Evolutionary conservation across 768 basidiomycete species (phyloP).

Genomic region (Suillus alpinus): DNA sequence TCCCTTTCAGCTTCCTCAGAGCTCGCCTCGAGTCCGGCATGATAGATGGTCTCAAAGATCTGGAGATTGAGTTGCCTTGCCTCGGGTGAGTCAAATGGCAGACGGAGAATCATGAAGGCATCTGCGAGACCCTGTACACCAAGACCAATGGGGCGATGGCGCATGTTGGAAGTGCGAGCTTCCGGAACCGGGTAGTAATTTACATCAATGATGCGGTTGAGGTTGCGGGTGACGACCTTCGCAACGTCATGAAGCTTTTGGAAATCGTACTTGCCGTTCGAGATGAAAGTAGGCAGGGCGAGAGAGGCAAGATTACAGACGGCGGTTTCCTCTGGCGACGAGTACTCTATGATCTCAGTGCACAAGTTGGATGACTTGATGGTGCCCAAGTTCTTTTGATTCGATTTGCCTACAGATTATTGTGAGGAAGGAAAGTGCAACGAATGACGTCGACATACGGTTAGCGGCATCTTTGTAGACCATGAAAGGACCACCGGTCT

Average conservation of each 20-base stretch:
- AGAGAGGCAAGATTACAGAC: slow-evolving; percentile 99
- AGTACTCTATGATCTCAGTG: slow-evolving; percentile 99
- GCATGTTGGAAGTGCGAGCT: slow-evolving; percentile 90
- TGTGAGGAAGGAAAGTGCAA: slow-evolving; percentile 1
- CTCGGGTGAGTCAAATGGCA: slow-evolving; percentile 90
- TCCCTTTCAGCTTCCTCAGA: slow-evolving; percentile 77
- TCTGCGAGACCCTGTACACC: slow-evolving; percentile 98
- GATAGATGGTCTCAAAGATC: slow-evolving; percentile 99
- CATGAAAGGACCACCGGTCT: slow-evolving; percentile 99
- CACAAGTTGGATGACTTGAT: slow-evolving; percentile 99
- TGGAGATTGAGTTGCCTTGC: slow-evolving; percentile 89
- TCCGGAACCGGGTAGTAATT: slow-evolving; percentile 96
- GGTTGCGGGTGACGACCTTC: slow-evolving; percentile 90
- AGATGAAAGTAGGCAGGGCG: slow-evolving; percentile 89
- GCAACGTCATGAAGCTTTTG: slow-evolving; percentile 90
- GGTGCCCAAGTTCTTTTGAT: slow-evolving; percentile 96
- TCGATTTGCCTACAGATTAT: slow-evolving; percentile 76
- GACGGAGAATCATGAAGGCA: slow-evolving; percentile 93
- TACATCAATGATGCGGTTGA: slow-evolving; percentile 91
- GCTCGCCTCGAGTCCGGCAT: slow-evolving; percentile 89
- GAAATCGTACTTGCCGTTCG: slow-evolving; percentile 85
- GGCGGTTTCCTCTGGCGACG: slow-evolving; percentile 93
- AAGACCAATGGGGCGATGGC: slow-evolving; percentile 95
- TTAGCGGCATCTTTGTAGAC: slow-evolving; percentile 97
- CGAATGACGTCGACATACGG: slow-evolving; percentile 44